A percentile compares a stretch with the other conserved stretches of the same genome.
These are phyloP conservation scores for Dichotomopilus funicola DNA, from an alignment of 2,329 filamentous ascomycete species.

Conservation along the genomic window DNA sequence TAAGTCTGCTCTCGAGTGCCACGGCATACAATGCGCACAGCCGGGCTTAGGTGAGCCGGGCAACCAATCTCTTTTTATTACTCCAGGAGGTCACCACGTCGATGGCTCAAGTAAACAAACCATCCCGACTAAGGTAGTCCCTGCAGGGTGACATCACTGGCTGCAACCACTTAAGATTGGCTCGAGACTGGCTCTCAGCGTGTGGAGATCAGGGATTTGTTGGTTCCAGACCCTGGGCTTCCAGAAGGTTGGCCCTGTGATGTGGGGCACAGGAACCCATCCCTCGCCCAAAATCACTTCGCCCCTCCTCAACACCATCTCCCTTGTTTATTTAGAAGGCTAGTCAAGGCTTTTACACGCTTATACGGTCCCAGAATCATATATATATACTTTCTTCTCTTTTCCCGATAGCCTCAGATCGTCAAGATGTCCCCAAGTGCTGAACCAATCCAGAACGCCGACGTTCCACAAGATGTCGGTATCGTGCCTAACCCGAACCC, in stretches of 20 bases:
- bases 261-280: not conserved
- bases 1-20: too few relatives aligned
- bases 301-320: too few relatives aligned
- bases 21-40: too few relatives aligned
- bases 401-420: not conserved
- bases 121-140: not conserved
- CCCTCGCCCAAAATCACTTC: not conserved
- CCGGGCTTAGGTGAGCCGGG: too few relatives aligned
- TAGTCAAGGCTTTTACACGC: too few relatives aligned
- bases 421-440: slow-evolving; percentile 11
- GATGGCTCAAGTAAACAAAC: not conserved
- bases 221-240: slow-evolving; percentile 1
- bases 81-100: not conserved
- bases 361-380: too few relatives aligned
- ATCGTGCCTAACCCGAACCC: slow-evolving; percentile 33
- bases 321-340: too few relatives aligned
- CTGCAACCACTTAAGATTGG: not conserved
- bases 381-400: not conserved
- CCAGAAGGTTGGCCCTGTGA: not conserved
- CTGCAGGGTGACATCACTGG: slow-evolving; percentile 7
- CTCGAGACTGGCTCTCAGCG: not conserved
- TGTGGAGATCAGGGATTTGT: not conserved
- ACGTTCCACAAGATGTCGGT: slow-evolving; percentile 11
- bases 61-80: not conserved
- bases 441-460: slow-evolving; percentile 1